Evolutionary conservation across 371 early-diverging fungal species (phyloP).

Genomic region (Umbelopsis sp.): DNA sequence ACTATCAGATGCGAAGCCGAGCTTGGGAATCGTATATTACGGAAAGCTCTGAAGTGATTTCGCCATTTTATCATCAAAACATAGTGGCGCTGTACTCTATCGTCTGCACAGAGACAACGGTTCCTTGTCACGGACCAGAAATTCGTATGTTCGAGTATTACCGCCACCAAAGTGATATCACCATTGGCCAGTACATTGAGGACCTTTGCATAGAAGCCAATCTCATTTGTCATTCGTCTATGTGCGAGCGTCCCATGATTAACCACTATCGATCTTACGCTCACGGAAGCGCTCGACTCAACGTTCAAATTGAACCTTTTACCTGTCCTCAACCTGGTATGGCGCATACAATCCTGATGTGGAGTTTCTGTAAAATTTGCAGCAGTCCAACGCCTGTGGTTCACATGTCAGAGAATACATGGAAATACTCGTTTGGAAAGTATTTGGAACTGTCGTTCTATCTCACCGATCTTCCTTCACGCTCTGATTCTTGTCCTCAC

Average conservation of each 20-base stretch:
- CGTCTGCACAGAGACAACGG: constrained; percentile 53
- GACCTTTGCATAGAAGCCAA: constrained; percentile 74
- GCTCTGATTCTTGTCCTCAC: constrained; percentile 75
- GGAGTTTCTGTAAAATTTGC: constrained; percentile 83
- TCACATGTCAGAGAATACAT: constrained; percentile 84
- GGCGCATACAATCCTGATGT: constrained; percentile 78
- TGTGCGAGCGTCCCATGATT: constrained; percentile 73
- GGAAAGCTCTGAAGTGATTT: constrained; percentile 54
- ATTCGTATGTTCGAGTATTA: constrained; percentile 83
- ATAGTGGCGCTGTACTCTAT: constrained; percentile 70
- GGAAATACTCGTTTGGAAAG: constrained; percentile 94
- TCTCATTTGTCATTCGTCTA: constrained; percentile 64
- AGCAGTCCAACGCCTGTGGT: constrained; percentile 60
- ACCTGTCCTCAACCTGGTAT: constrained; percentile 56
- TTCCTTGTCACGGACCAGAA: constrained; percentile 77
- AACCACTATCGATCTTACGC: constrained; percentile 85
- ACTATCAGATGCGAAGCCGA: constrained; percentile 51
- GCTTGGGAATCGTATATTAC: constrained; percentile 58
- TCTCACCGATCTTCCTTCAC: constrained; percentile 57
- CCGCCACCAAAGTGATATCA: constrained; percentile 72
- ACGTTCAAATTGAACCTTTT: constrained; percentile 68
- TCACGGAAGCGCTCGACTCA: constrained; percentile 78
- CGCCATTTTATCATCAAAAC: constrained; percentile 71
- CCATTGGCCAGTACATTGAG: constrained; percentile 87
- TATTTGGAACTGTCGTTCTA: constrained; percentile 91